These are phyloP conservation scores for Tolypocladium inflatum DNA, from an alignment of 2,329 filamentous ascomycete genomes.

Conservation along the genomic window DNA sequence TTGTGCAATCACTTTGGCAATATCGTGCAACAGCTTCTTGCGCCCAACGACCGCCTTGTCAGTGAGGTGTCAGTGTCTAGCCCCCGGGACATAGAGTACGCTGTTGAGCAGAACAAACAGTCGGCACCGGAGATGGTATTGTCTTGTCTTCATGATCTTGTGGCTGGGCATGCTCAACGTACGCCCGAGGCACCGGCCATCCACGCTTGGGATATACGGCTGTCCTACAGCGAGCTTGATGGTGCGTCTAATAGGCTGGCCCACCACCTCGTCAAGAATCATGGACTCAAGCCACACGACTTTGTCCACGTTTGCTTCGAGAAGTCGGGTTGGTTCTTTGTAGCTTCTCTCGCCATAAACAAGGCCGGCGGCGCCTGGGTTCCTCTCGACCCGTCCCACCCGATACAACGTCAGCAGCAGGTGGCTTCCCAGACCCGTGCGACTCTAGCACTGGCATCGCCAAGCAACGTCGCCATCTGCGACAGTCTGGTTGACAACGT, in stretches of 20 bases:
- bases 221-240: slow-evolving; percentile 28
- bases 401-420: background rate
- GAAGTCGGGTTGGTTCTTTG: slow-evolving; percentile 5
- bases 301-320: background rate
- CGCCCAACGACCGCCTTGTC: background rate
- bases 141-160: background rate
- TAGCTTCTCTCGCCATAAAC: slow-evolving; percentile 5
- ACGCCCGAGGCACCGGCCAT: slow-evolving; percentile 21
- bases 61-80: too few relatives aligned
- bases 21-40: background rate
- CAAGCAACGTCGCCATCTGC: background rate
- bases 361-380: slow-evolving; percentile 7
- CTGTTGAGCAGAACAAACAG: background rate
- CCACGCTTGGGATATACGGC: slow-evolving; percentile 29
- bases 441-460: background rate
- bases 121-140: background rate
- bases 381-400: slow-evolving; percentile 3
- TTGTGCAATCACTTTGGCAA: background rate
- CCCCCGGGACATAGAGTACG: background rate
- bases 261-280: background rate
- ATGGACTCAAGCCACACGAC: slow-evolving; percentile 7
- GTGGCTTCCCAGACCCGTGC: background rate
- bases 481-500: background rate
- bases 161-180: background rate
- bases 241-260: slow-evolving; percentile 1